Conservation (phyloP, 2,329 filamentous ascomycete species). For the Aquanectria penicillioides region DNA sequence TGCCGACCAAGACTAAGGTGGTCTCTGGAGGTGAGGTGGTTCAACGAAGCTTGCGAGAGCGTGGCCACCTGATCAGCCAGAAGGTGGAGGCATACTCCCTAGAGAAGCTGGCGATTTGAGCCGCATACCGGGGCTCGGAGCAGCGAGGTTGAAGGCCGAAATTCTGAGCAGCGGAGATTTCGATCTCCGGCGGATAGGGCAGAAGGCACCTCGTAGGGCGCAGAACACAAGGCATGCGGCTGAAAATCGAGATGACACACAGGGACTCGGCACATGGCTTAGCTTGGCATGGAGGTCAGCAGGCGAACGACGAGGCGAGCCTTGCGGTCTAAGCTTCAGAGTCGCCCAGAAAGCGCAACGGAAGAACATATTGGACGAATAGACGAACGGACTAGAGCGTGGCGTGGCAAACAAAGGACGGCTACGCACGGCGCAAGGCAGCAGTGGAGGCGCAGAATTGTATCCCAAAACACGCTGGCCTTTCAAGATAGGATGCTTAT, state of each 20-base stretch:
- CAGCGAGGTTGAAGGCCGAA: constrained; percentile 1
- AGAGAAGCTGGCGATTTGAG: constrained; percentile 77
- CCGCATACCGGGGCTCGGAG: constrained; percentile 11
- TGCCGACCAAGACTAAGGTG: constrained; percentile 66
- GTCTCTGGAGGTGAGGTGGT: constrained; percentile 76
- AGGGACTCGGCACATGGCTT: constrained; percentile 3
- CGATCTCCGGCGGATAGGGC: not conserved
- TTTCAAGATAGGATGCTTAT: constrained; percentile 23
- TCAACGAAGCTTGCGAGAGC: constrained; percentile 75
- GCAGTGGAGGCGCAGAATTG: constrained; percentile 18
- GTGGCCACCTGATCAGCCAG: constrained; percentile 80
- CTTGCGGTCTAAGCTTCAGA: not conserved
- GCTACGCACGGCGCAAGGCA: constrained; percentile 37
- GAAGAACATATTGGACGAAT: not conserved
- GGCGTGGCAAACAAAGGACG: constrained; percentile 29
- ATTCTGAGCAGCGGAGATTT: not conserved
- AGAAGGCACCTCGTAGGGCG: not conserved
- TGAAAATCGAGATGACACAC: constrained; percentile 8
- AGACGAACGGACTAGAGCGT: not conserved
- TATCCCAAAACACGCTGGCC: constrained; percentile 17
- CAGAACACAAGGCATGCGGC: constrained; percentile 20
- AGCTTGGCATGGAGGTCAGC: constrained; percentile 15
- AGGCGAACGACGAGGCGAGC: constrained; percentile 10
- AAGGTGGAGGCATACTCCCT: constrained; percentile 85
- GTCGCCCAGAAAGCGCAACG: not conserved